Conservation (phyloP, 208 protist genomes). For the Trypanosoma platydactyli region DNA sequence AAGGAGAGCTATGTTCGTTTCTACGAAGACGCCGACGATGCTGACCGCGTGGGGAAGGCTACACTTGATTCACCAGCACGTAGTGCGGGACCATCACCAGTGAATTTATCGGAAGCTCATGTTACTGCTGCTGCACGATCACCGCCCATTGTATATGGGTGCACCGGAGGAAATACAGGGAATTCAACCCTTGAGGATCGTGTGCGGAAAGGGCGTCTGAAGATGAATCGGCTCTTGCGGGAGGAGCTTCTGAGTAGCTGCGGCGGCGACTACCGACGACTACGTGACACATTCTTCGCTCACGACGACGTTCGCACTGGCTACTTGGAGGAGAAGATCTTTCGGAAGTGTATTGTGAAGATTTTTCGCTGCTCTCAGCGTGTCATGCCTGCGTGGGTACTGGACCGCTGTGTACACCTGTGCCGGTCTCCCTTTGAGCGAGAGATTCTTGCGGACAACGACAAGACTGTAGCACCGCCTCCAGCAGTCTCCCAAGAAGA, state of each 20-base stretch:
- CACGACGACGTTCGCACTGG: constrained; percentile 42
- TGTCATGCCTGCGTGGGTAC: constrained; percentile 40
- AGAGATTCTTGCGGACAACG: constrained; percentile 7
- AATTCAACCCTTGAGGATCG: constrained; percentile 9
- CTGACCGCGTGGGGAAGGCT: background rate
- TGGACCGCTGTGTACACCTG: constrained; percentile 41
- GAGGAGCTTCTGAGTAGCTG: constrained; percentile 32
- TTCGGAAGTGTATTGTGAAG: constrained; percentile 38
- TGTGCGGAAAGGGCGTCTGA: constrained; percentile 14
- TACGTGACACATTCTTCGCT: constrained; percentile 36
- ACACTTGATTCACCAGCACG: background rate
- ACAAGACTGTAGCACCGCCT: background rate
- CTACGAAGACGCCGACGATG: background rate
- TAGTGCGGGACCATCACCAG: background rate
- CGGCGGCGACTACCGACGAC: constrained; percentile 35
- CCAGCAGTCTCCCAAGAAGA: constrained; percentile 26
- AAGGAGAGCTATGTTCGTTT: constrained; percentile 24
- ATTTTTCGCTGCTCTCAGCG: constrained; percentile 28
- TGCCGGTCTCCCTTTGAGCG: constrained; percentile 41
- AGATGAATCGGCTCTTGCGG: constrained; percentile 32
- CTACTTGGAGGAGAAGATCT: constrained; percentile 38
- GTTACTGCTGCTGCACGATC: background rate
- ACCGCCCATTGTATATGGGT: background rate
- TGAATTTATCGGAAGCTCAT: background rate
- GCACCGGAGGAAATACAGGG: background rate